Evolutionary conservation across 371 early-diverging fungal species (phyloP), one percentile per base, ranked within the genome.

Genomic region (Smittium culicis): DNA sequence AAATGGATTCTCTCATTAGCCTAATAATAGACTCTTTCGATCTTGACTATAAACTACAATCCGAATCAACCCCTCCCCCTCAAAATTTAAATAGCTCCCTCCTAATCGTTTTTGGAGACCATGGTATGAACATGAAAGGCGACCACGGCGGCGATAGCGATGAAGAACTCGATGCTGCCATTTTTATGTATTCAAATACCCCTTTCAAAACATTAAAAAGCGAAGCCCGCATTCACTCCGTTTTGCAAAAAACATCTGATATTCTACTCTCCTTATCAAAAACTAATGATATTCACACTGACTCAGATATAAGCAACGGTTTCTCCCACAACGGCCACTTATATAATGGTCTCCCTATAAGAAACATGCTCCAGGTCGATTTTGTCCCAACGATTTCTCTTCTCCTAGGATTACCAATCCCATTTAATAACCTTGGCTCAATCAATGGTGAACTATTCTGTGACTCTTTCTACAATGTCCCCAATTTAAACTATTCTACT

Each of bases 71-170:
- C 45, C 45, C 45, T 20, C 5, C 5, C 20, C 20, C 45, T 45
- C 5, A 54, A 54, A 63, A 63, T 3, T 35, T 17, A 3, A 93
- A 35, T n/a, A 32, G 68, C 2, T 74, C 99, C 0, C 71, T 94
- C 8, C 79, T 98, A 16, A 80, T 94, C 17, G 87, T 99, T n/a
- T 85, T 96, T 78, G 98, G 99, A 28, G 99, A 99, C 76, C 99
- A 99, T 72, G 99, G 99, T 24, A 97, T 98, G 93, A 94, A 93
- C 35, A 73, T 82, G n/a, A 90, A 94, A 71, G 99, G 99, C 1
- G 96, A 97, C 72, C 99, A 99, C 70, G 99, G 99, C 16, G 98
- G 99, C 16, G 94, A 94, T 68, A 90, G 91, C 66, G 82, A 84
- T 54, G 81, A 87, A 54, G 99, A 99, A 69, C 75, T 94, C 32